Evolutionary conservation across 192 early-diverging fungal species (phyloP).

Genomic region (Podila clonocystis): DNA sequence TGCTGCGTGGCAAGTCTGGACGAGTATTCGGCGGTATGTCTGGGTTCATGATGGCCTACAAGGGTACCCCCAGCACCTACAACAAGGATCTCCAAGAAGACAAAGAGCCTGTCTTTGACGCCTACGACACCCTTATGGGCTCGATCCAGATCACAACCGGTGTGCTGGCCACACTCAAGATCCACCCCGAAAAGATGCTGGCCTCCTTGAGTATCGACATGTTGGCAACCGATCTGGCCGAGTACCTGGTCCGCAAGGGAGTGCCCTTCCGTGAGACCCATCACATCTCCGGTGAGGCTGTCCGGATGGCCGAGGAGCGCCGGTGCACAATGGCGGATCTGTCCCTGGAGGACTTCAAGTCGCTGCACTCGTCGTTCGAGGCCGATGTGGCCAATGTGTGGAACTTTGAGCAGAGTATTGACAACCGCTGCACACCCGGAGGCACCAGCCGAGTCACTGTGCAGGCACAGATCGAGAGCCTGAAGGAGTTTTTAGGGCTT

Average conservation of each 20-base stretch:
- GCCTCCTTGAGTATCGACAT: conserved; percentile 87
- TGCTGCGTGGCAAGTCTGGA: conserved; percentile 96
- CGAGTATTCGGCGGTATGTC: conserved; percentile 95
- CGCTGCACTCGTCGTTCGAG: conserved; percentile 86
- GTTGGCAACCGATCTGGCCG: conserved; percentile 98
- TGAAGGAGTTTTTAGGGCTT: conserved; percentile 60
- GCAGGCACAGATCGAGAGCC: conserved; percentile 77
- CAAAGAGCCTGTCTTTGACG: conserved; percentile 99
- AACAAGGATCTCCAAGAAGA: conserved; percentile 99
- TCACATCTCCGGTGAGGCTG: conserved; percentile 96
- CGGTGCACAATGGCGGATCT: conserved; percentile 78
- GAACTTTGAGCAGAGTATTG: conserved; percentile 92
- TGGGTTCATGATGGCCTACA: conserved; percentile 98
- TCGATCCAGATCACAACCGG: conserved; percentile 94
- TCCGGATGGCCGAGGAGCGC: conserved; percentile 92
- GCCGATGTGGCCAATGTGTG: conserved; percentile 85
- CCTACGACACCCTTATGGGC: conserved; percentile 87
- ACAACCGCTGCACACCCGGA: conserved; percentile 87
- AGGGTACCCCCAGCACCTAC: conserved; percentile 97
- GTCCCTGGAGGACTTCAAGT: conserved; percentile 81
- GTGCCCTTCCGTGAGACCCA: conserved; percentile 99
- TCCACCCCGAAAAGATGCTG: conserved; percentile 87
- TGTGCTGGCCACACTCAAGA: conserved; percentile 89
- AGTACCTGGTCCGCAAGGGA: conserved; percentile 98
- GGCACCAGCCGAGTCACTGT: conserved; percentile 89